Evolutionary conservation across 495 filamentous ascomycete species (phyloP).

Genomic region (Halenospora varia): DNA sequence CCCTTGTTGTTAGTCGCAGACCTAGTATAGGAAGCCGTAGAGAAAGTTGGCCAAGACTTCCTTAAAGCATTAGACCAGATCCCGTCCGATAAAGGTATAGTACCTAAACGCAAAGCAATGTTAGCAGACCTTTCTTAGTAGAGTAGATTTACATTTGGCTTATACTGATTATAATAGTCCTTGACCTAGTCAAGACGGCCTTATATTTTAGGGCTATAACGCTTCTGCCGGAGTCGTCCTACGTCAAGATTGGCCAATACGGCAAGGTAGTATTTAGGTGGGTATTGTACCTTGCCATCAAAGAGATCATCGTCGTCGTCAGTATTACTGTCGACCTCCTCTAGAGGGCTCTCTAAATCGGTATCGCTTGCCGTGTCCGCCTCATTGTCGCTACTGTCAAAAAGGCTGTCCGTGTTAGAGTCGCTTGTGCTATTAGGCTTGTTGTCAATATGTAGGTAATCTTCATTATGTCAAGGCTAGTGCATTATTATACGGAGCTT

Average conservation of each 20-base stretch:
- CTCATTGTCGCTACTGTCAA: slow-evolving; percentile 8
- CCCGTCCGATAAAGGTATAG: slow-evolving; percentile 3
- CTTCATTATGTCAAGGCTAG: slow-evolving; percentile 10
- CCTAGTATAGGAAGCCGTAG: slow-evolving; percentile 29
- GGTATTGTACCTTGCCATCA: slow-evolving; percentile 10
- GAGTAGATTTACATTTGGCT: neutral
- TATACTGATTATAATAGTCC: no score
- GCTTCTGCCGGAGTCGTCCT: no score
- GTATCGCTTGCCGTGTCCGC: no score
- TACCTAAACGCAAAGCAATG: slow-evolving; percentile 19
- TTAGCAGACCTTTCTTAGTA: slow-evolving; percentile 17
- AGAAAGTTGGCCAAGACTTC: slow-evolving; percentile 4
- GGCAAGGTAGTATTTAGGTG: slow-evolving; percentile 9
- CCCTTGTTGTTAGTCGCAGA: slow-evolving; percentile 26
- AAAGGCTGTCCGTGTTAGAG: neutral
- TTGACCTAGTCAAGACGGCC: no score
- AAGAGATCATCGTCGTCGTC: no score
- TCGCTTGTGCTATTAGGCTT: neutral
- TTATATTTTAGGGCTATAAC: no score
- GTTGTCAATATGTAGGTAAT: slow-evolving; percentile 2
- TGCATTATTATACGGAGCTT: slow-evolving; percentile 3
- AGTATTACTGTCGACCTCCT: no score
- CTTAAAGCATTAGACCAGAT: slow-evolving; percentile 8
- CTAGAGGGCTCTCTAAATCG: slow-evolving; percentile 2
- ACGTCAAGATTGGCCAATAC: slow-evolving; percentile 1